phyloP scores from a whole-genome alignment of 768 basidiomycete species.

The Russula ochroleuca region DNA sequence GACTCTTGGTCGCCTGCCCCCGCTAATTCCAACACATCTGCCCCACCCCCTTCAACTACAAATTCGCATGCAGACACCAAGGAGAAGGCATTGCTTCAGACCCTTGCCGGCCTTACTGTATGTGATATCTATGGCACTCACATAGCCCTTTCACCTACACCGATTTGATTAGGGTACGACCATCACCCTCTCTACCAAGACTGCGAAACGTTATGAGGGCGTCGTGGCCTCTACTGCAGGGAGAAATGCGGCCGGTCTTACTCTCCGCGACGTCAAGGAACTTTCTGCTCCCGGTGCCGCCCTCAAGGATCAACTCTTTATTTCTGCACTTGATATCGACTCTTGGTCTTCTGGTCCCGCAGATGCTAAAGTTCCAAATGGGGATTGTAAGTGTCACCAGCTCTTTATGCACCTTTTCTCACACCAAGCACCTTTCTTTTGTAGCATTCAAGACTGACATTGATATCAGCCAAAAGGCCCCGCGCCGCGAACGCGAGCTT shows the following conservation, averaged over 20 bases:
- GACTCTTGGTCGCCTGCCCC: constrained; percentile 49
- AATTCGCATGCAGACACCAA: constrained; percentile 40
- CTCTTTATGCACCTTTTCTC: constrained; percentile 1
- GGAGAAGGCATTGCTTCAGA: constrained; percentile 59
- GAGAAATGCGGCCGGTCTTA: constrained; percentile 66
- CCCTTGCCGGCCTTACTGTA: constrained; percentile 67
- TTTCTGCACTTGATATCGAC: constrained; percentile 70
- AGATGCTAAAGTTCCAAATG: constrained; percentile 62
- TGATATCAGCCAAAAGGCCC: constrained; percentile 61
- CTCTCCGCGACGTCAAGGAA: constrained; percentile 75
- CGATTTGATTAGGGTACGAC: constrained; percentile 58
- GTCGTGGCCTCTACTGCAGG: constrained; percentile 54
- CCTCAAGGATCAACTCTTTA: constrained; percentile 64
- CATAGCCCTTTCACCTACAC: constrained; percentile 22
- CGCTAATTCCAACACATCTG: constrained; percentile 42
- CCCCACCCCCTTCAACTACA: constrained; percentile 29
- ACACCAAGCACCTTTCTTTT: constrained; percentile 7
- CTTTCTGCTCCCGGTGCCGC: constrained; percentile 60
- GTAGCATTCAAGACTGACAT: constrained; percentile 75
- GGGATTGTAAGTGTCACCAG: constrained; percentile 55
- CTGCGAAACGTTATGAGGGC: constrained; percentile 69
- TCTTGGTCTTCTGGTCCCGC: constrained; percentile 70
- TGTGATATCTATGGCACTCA: constrained; percentile 34
- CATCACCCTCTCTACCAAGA: constrained; percentile 70
- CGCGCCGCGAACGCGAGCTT: constrained; percentile 65